Percentiles rank a stretch among this genome's conserved stretches.
Conservation (phyloP, 2,329 filamentous ascomycete species). For the Rhynchosporium agropyri region DNA sequence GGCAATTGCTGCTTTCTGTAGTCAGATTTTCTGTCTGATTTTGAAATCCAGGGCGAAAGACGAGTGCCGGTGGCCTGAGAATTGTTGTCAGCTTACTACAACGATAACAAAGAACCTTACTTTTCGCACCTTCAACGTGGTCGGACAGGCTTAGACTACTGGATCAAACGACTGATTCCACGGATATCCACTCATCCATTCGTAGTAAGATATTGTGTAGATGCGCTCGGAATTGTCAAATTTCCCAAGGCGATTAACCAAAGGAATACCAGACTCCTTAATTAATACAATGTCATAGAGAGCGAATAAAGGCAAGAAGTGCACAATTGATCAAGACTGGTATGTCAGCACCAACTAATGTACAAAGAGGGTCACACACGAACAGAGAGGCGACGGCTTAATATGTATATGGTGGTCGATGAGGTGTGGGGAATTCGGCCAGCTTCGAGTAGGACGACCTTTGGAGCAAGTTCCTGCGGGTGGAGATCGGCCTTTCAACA, state of each 20-base stretch:
- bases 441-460: conserved; percentile 29
- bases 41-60: conserved; percentile 17
- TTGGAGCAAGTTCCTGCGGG: conserved; percentile 39
- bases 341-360: conserved; percentile 24
- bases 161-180: conserved; percentile 24
- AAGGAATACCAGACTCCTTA: conserved; percentile 46
- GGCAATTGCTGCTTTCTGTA: conserved; percentile 5
- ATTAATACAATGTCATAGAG: conserved; percentile 40
- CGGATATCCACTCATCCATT: conserved; percentile 19
- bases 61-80: conserved; percentile 21
- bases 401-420: conserved; percentile 33
- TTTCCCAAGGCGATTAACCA: conserved; percentile 22
- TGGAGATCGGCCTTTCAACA: conserved; percentile 37
- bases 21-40: conserved; percentile 11
- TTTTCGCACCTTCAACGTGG: conserved; percentile 14
- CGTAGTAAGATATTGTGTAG: conserved; percentile 24
- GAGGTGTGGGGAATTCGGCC: conserved; percentile 34
- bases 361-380: conserved; percentile 26
- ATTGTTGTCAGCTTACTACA: conserved; percentile 24
- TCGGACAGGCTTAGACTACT: conserved; percentile 13
- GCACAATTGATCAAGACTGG: conserved; percentile 22
- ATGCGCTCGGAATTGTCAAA: conserved; percentile 24
- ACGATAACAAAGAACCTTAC: conserved; percentile 9
- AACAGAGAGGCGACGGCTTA: conserved; percentile 34
- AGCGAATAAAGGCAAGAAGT: conserved; percentile 32